Percentiles rank a stretch among this genome's conserved stretches.
Conservation (phyloP, 805 yeast species). For the Pichia rugopelliculosa region DNA sequence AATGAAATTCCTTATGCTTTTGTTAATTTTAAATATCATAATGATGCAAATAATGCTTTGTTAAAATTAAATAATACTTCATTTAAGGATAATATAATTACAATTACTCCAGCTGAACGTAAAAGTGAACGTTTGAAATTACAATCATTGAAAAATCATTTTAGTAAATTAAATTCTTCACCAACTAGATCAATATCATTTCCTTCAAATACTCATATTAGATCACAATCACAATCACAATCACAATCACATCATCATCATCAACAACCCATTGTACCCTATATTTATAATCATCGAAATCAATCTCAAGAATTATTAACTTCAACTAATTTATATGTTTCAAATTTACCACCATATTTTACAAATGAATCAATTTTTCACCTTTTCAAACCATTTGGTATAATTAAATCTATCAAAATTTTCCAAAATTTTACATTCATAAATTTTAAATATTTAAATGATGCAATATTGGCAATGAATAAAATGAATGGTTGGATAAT, state of each 20-base stretch:
- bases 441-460: neutral
- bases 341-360: neutral
- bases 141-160: neutral
- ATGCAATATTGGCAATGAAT: constrained; percentile 26
- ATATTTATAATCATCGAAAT: neutral
- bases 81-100: neutral
- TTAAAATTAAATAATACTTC: neutral
- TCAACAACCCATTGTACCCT: no score
- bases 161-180: neutral
- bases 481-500: constrained; percentile 34
- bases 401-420: neutral
- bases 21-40: constrained; percentile 42
- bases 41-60: constrained; percentile 38
- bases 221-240: neutral
- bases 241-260: neutral
- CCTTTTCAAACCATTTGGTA: neutral
- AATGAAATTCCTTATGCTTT: constrained; percentile 41
- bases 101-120: neutral
- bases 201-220: no score
- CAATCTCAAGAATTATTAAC: neutral
- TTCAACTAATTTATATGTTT: neutral
- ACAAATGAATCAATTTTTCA: neutral
- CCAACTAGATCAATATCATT: no score
- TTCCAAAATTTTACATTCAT: neutral
- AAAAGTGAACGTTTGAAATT: neutral